Evolutionary conservation across 202 grass and related monocot genomes (phyloP).

Genomic region (Sporobolus alterniflorus): DNA sequence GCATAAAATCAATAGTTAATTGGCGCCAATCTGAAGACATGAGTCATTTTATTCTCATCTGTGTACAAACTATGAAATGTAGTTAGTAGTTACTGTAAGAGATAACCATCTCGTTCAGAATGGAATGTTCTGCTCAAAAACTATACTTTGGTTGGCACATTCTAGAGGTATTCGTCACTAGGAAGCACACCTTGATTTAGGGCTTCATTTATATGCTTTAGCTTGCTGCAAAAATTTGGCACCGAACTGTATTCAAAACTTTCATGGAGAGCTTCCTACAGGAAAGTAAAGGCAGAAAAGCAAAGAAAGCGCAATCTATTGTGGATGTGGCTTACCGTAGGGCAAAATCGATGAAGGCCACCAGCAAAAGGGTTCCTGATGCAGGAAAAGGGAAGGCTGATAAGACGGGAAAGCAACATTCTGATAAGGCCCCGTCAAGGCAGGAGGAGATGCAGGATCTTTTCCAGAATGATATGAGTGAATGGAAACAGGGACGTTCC

Average conservation of each 20-base stretch:
- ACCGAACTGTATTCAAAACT: not conserved
- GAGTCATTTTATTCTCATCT: not conserved
- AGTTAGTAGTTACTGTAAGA: not conserved
- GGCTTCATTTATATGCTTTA: not conserved
- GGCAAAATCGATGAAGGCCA: constrained; percentile 82
- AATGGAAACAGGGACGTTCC: constrained; percentile 74
- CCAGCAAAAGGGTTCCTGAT: constrained; percentile 51
- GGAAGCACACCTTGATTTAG: not conserved
- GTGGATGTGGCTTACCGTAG: constrained; percentile 83
- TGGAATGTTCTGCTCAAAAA: not conserved
- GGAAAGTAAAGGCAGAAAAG: constrained; percentile 59
- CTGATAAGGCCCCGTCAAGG: constrained; percentile 56
- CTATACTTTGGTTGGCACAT: not conserved
- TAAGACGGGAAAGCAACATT: constrained; percentile 52
- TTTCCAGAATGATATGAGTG: constrained; percentile 94
- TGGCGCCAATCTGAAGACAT: not conserved
- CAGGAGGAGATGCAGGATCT: constrained; percentile 92
- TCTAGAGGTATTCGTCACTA: not conserved
- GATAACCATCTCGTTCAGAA: not conserved
- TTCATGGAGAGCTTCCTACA: constrained; percentile 26
- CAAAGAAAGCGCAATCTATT: constrained; percentile 66
- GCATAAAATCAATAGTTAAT: not conserved
- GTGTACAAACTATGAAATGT: too few species aligned
- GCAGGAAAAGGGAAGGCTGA: constrained; percentile 54
- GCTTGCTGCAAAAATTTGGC: not conserved